Evolutionary conservation across 2,329 filamentous ascomycete species (phyloP).

Genomic region (Aspergillus ochraceus): DNA sequence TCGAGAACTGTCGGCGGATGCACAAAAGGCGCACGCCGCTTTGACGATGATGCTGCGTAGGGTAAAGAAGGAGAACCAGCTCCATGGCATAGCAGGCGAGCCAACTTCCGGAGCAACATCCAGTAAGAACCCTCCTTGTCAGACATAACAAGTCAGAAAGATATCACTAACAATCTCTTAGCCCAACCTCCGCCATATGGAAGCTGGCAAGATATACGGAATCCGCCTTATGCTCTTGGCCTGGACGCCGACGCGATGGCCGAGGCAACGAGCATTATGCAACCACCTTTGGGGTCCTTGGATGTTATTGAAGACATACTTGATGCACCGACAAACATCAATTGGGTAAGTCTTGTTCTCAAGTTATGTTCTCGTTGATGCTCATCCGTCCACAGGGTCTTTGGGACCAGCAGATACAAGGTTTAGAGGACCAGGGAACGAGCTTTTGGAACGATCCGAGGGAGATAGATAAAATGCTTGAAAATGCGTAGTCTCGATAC

Average conservation of each 20-base stretch:
- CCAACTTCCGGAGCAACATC: neutral
- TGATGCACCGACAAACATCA: constrained; percentile 29
- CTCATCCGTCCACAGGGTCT: constrained; percentile 16
- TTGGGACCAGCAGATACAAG: constrained; percentile 26
- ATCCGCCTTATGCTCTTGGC: constrained; percentile 4
- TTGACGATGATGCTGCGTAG: constrained; percentile 31
- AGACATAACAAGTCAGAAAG: neutral
- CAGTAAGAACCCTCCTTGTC: neutral
- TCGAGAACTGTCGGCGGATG: constrained; percentile 26
- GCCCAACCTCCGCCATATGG: constrained; percentile 17
- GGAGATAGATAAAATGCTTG: neutral
- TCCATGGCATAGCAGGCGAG: neutral
- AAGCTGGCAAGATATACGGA: constrained; percentile 6
- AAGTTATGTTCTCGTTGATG: neutral
- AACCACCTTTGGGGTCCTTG: constrained; percentile 16
- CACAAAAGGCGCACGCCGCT: constrained; percentile 28
- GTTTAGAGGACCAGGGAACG: neutral
- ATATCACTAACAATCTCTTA: neutral
- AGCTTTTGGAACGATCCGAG: constrained; percentile 6
- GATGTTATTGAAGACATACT: constrained; percentile 37
- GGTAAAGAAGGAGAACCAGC: constrained; percentile 13
- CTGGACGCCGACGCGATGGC: neutral
- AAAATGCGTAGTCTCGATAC: neutral
- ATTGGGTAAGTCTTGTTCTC: constrained; percentile 31
- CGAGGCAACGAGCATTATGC: constrained; percentile 1